phyloP scores from a whole-genome alignment of 2,329 filamentous ascomycete genomes.

The Paracamarosporium sp. region DNA sequence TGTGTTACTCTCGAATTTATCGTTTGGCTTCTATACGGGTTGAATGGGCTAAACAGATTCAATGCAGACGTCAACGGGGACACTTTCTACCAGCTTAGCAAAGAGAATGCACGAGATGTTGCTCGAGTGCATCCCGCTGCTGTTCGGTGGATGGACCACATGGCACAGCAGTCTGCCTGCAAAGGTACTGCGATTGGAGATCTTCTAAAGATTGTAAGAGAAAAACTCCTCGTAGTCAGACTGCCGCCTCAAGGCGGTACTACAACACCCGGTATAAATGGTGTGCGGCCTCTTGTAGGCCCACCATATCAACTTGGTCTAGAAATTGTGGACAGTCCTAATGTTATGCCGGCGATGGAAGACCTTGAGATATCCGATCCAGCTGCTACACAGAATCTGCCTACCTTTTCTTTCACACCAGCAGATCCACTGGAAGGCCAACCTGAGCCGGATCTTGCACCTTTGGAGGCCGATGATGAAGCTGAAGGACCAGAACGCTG shows the following conservation, averaged over 20 bases:
- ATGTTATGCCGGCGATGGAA: too few relatives aligned
- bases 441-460: too few relatives aligned
- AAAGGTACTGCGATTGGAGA: constrained; percentile 5
- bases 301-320: neutral
- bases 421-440: too few relatives aligned
- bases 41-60: constrained; percentile 2
- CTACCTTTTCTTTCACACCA: too few relatives aligned
- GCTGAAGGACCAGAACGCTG: too few relatives aligned
- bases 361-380: too few relatives aligned
- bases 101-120: neutral
- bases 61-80: neutral
- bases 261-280: too few relatives aligned
- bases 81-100: neutral
- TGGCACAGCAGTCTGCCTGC: constrained; percentile 11
- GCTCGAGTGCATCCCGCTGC: constrained; percentile 8
- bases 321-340: too few relatives aligned
- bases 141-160: constrained; percentile 13
- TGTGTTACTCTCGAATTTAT: constrained; percentile 34
- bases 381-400: too few relatives aligned
- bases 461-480: too few relatives aligned
- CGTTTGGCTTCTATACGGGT: constrained; percentile 31
- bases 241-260: neutral
- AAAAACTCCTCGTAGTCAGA: constrained; percentile 13
- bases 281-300: too few relatives aligned
- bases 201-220: constrained; percentile 14